A percentile compares a stretch with the other conserved stretches of the same genome.
These are phyloP conservation scores for Strobilomyces confusus DNA, from an alignment of 768 basidiomycete species.

Conservation along the genomic window DNA sequence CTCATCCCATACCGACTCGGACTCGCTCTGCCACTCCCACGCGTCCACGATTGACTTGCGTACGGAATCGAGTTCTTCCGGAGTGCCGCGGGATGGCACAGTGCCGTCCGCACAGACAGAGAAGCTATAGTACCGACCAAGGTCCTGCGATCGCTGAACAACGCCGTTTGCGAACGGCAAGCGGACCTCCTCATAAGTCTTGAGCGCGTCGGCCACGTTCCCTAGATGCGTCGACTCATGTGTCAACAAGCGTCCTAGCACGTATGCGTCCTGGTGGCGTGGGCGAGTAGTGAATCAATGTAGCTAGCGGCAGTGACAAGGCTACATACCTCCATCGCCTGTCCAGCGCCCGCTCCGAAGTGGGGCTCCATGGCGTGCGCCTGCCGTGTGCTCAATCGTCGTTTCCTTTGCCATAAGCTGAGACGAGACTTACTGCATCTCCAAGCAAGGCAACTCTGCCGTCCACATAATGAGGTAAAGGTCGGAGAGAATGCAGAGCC, in stretches of 20 bases:
- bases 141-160: slow-evolving; percentile 12
- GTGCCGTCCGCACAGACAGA: background rate
- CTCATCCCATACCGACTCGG: slow-evolving; percentile 6
- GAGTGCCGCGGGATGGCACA: slow-evolving; percentile 1
- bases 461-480: slow-evolving; percentile 36
- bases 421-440: slow-evolving; percentile 39
- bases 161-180: slow-evolving; percentile 28
- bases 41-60: slow-evolving; percentile 12
- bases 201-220: slow-evolving; percentile 27
- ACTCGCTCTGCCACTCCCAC: slow-evolving; percentile 18
- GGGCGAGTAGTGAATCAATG: background rate
- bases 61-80: slow-evolving; percentile 8
- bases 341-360: slow-evolving; percentile 46
- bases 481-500: slow-evolving; percentile 40
- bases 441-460: slow-evolving; percentile 44
- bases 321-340: slow-evolving; percentile 43
- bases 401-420: background rate
- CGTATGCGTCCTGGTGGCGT: slow-evolving; percentile 24
- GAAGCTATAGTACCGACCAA: slow-evolving; percentile 26
- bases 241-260: slow-evolving; percentile 28
- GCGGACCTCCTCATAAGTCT: slow-evolving; percentile 31
- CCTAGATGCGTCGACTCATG: slow-evolving; percentile 17
- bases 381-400: slow-evolving; percentile 14
- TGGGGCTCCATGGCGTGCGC: slow-evolving; percentile 47
- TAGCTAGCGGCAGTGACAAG: background rate